Conservation (phyloP, 1,284 basidiomycete species). For the Hemileia vastatrix region DNA sequence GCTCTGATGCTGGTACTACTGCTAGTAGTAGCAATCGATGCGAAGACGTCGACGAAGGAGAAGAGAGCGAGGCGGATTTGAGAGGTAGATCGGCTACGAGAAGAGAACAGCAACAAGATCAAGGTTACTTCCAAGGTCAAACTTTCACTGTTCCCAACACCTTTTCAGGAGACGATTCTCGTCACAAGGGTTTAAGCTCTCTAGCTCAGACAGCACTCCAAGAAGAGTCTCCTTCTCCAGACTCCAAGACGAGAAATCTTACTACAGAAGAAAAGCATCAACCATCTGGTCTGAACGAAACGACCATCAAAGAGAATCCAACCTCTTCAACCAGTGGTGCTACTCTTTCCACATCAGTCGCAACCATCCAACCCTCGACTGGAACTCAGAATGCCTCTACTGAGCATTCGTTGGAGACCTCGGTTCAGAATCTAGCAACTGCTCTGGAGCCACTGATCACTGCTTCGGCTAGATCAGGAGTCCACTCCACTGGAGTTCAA, state of each 20-base stretch:
- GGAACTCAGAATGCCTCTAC: conserved; percentile 7
- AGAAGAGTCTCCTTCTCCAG: too few relatives aligned
- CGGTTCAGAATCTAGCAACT: not conserved
- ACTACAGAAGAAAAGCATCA: too few relatives aligned
- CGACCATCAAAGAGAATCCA: too few relatives aligned
- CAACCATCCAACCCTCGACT: not conserved
- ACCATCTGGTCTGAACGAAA: too few relatives aligned
- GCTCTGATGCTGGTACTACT: not conserved
- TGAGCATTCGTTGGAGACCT: conserved; percentile 2
- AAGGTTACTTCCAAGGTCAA: not conserved
- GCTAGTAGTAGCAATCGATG: not conserved
- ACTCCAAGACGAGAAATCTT: too few relatives aligned
- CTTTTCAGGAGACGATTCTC: not conserved
- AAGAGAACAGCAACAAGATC: not conserved
- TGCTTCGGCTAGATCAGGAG: not conserved
- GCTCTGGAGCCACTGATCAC: conserved; percentile 7
- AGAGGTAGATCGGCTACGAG: not conserved
- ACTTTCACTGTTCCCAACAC: too few relatives aligned
- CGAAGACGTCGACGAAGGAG: not conserved
- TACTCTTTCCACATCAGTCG: too few relatives aligned
- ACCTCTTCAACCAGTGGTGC: too few relatives aligned
- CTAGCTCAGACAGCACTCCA: not conserved
- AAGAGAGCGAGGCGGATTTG: not conserved
- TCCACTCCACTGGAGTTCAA: not conserved
- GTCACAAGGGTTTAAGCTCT: not conserved